Base-by-base conservation (phyloP, 495 filamentous ascomycete genomes). In the Neurospora intermedia region DNA sequence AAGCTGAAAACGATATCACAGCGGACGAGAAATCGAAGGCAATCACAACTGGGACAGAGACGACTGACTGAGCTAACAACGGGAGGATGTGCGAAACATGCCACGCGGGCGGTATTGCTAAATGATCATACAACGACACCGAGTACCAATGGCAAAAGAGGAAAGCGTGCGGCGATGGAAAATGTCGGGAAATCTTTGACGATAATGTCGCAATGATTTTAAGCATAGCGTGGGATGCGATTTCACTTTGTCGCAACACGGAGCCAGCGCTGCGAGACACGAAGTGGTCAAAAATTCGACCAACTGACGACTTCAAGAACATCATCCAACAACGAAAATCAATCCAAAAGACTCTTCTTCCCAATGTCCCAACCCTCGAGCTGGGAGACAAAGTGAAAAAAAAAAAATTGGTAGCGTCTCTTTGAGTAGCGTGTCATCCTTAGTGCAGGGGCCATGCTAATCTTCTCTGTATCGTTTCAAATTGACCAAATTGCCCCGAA, bases 381-480 rank as follows among this genome's bases (percentile, higher is more conserved):
- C 78, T 69, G 16, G 39, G 78, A 75, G 31, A 0, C 76, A 85
- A 79, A 83, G 77, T 20, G 81, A 89, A 91, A 91, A 91, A 20
- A 91, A 90, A 90, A 90, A 91, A 91, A 89, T 91, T 85, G 88
- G 87, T 91, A 93, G 91, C 91, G 91, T 93, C 92, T 94, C 93
- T 94, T 94, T 94, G 92, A 93, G 94, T 92, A 94, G 93, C 93
- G 93, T 97, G 93, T 97, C 94, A 96, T 97, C 94, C 94, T 97
- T 97, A 96, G 94, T 97, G 94, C 94, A 98, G 94, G 94, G 94
- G 94, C 94, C 93, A 97, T 97, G 94, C 94, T 97, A 97, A 94
- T 94, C 91, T 94, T 94, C 91, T 94, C 90, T 93, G 80, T 82
- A 79, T 78, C 77, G 79, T 79, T 82, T 79, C 79, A 82, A 77